phyloP scores from a whole-genome alignment of 805 yeast species.

The Kuraishia capsulata region DNA sequence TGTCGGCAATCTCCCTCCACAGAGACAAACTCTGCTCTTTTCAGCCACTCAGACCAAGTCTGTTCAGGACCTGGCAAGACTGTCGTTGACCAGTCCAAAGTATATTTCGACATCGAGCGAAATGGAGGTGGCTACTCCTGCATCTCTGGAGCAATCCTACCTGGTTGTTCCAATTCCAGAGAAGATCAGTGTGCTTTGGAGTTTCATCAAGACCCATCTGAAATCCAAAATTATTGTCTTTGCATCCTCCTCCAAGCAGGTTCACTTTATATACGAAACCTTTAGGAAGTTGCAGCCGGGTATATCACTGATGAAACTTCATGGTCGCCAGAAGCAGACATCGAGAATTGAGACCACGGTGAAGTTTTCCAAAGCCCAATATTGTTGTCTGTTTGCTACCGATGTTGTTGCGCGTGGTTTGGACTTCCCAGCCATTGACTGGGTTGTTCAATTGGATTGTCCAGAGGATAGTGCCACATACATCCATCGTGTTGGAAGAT shows the following conservation, averaged over 20 bases:
- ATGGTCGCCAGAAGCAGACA: constrained; percentile 87
- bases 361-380: constrained; percentile 69
- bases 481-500: constrained; percentile 85
- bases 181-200: constrained; percentile 78
- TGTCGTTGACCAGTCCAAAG: constrained; percentile 57
- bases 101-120: constrained; percentile 38
- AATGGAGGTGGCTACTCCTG: constrained; percentile 38
- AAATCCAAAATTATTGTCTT: constrained; percentile 76
- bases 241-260: constrained; percentile 82
- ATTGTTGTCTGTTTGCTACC: constrained; percentile 79
- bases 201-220: constrained; percentile 76
- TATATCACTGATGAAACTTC: constrained; percentile 74
- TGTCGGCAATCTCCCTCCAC: constrained; percentile 64
- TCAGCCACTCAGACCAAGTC: constrained; percentile 88
- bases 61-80: constrained; percentile 73
- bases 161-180: constrained; percentile 64
- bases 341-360: constrained; percentile 75
- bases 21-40: constrained; percentile 75
- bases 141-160: constrained; percentile 76
- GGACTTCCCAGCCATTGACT: constrained; percentile 87
- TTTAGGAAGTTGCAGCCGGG: constrained; percentile 89
- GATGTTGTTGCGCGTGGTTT: constrained; percentile 90
- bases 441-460: constrained; percentile 91
- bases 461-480: constrained; percentile 88
- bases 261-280: constrained; percentile 80